Evolutionary conservation across 768 basidiomycete species (phyloP), one percentile per base, ranked within the genome.

Genomic region (Termitomyces sp.): DNA sequence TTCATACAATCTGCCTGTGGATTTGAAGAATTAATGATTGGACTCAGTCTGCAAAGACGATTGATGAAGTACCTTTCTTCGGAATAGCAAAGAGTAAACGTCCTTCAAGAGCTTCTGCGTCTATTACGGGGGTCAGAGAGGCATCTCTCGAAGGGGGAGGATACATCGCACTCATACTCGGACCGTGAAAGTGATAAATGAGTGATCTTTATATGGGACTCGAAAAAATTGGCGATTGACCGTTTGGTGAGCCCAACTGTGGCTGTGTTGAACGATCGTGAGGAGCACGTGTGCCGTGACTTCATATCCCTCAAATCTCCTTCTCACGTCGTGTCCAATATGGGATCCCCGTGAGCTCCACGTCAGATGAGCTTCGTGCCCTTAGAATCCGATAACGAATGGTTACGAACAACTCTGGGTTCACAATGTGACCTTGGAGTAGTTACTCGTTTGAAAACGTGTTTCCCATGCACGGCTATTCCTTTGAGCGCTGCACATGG

Each of bases 1-100:
- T 49, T 98, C 96, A 68, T 96, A 83, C 60, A 99, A 79, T 65
- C 96, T 81, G 45, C 56, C 47, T 53, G 45, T 43, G 68, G 65
- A 51, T 42, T 29, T 2, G 25, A 29, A 29, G 36, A 15, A 38
- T 60, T 7, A 48, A 58, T 37, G 25, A n/a, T 25, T 17, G 43
- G 56, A 55, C 46, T 59, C 25, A 25, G 25, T 25, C 17, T 25
- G 34, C 17, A 7, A 34, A 29, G 31, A 55, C 29, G 47, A 31
- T 15, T n/a, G 38, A 7, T 17, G 42, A 29, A 31, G 12, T 64
- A 88, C 96, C 96, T 85, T 98, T 99, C 81, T 98, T 98, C 2
- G 96, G 96, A 67, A 99, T 92, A 9, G 96, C 96, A 67, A 99
- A 96, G 43, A 99, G 80, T 63, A 96, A 71, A 47, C 95, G 86